Conservation (phyloP, 805 yeast genomes). For the Sungouiozyma intestinalis region DNA sequence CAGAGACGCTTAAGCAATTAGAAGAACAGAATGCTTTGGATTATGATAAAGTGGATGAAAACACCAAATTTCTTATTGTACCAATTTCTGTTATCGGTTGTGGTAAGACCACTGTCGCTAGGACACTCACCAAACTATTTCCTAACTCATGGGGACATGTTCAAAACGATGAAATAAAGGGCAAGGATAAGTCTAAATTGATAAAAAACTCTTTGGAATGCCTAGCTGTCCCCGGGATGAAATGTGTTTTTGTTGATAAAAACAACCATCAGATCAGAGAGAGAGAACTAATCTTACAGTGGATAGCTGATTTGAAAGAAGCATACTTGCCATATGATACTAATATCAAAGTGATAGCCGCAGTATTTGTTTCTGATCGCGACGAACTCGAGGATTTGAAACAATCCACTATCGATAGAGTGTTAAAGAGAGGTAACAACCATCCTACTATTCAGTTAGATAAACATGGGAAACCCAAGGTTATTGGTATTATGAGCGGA, state of each 20-base stretch:
- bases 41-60: slow-evolving; percentile 26
- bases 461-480: slow-evolving; percentile 37
- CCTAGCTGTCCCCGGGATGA: slow-evolving; percentile 26
- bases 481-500: slow-evolving; percentile 58
- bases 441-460: slow-evolving; percentile 69
- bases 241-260: slow-evolving; percentile 65
- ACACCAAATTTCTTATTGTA: slow-evolving; percentile 50
- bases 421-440: slow-evolving; percentile 65
- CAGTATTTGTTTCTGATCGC: slow-evolving; percentile 47
- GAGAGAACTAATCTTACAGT: slow-evolving; percentile 52
- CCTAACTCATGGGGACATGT: slow-evolving; percentile 56
- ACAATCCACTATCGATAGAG: slow-evolving; percentile 48
- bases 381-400: slow-evolving; percentile 33
- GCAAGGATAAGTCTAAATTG: slow-evolving; percentile 38
- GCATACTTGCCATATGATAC: slow-evolving; percentile 34
- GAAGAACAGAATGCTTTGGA: slow-evolving; percentile 32
- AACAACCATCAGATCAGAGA: slow-evolving; percentile 71
- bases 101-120: slow-evolving; percentile 81
- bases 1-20: slow-evolving; percentile 31
- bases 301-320: slow-evolving; percentile 35
- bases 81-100: slow-evolving; percentile 91
- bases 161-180: slow-evolving; percentile 68
- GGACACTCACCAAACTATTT: slow-evolving; percentile 45
- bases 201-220: slow-evolving; percentile 37
- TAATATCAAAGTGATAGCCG: slow-evolving; percentile 49